Conservation (phyloP, 2,329 filamentous ascomycete species). For the Phialocephala sp. region DNA sequence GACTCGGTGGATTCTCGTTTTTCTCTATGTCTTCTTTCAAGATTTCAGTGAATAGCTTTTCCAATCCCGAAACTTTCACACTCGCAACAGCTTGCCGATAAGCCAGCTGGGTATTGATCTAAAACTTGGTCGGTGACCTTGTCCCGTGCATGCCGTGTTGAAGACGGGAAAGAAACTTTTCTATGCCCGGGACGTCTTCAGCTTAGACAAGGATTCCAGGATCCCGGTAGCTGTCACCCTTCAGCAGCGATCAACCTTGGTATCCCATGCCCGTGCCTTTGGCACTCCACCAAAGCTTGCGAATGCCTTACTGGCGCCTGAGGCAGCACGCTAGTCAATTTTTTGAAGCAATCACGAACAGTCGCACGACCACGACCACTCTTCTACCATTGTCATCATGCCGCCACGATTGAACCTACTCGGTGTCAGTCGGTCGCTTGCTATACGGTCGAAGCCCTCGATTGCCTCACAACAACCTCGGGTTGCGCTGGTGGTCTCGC, state of each 20-base stretch:
- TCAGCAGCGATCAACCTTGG: constrained; percentile 22
- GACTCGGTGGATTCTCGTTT: constrained; percentile 17
- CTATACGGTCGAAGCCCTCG: constrained; percentile 47
- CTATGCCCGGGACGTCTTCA: constrained; percentile 3
- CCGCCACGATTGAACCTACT: constrained; percentile 60
- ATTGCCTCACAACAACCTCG: constrained; percentile 40
- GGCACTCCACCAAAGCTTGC: neutral
- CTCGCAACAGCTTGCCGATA: neutral
- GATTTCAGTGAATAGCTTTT: neutral
- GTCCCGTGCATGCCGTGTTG: constrained; percentile 7
- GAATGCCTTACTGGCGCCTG: neutral
- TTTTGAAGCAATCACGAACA: constrained; percentile 7
- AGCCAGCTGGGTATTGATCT: constrained; percentile 1
- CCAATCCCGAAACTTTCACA: constrained; percentile 1
- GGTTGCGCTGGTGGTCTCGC: constrained; percentile 34
- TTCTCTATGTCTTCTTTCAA: neutral
- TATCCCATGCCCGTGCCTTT: constrained; percentile 11
- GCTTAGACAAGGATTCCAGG: constrained; percentile 23
- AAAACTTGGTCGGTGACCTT: constrained; percentile 9
- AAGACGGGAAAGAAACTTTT: constrained; percentile 12
- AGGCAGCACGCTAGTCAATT: constrained; percentile 6
- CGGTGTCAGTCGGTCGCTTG: constrained; percentile 49
- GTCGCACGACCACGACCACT: constrained; percentile 16
- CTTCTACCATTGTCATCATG: constrained; percentile 49
- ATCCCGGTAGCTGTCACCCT: constrained; percentile 20